Base-by-base conservation (phyloP, 768 basidiomycete genomes). In the Amanita rubescens region DNA sequence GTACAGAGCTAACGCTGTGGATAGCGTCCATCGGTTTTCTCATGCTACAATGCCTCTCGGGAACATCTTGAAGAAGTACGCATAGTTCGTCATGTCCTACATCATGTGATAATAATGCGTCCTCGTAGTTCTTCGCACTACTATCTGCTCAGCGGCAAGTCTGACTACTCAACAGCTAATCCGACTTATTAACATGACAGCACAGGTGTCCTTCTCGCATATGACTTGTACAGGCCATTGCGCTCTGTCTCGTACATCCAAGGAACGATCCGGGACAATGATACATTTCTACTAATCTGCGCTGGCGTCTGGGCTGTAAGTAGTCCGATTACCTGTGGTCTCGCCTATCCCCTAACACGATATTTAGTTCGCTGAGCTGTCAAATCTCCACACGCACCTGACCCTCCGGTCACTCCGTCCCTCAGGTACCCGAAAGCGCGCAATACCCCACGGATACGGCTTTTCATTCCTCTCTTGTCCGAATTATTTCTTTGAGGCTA, bases 371-470 rank as follows among this genome's bases (percentile, higher is more conserved):
- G 79, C 84, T 37, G 82, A 98, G 67, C 64, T 91, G 14, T 93
- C 90, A 17, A 99, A 99, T 71, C 67, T 94, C 25, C 69, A 76
- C 54, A 84, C 87, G 4, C 96, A 99, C 65, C 62, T 94, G 54
- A 90, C 80, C 12, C 77, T 97, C 17, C 86, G 92, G 46, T 74
- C 78, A 37, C 81, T 99, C 42, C 89, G 96, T 19, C 92, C 95
- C 0, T 72, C 78, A 20, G 91, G 90, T 14, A 79, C 85, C 5
- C 84, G 80, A 55, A 80, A 76, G 52, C 86, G 95, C 45, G 85
- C 78, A n/a, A 86, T 96, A 59, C 96, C 96, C 0, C 70, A 75
- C n/a, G 95, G 96, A 22, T 95, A 93, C 59, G 94, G 94, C 5
- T 99, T 97, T 71, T 74, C 82, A 51, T 69, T 80, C n/a, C 78